These are phyloP conservation scores for Pleurotus ostreatus DNA, from an alignment of 768 basidiomycete genomes.

Conservation along the genomic window DNA sequence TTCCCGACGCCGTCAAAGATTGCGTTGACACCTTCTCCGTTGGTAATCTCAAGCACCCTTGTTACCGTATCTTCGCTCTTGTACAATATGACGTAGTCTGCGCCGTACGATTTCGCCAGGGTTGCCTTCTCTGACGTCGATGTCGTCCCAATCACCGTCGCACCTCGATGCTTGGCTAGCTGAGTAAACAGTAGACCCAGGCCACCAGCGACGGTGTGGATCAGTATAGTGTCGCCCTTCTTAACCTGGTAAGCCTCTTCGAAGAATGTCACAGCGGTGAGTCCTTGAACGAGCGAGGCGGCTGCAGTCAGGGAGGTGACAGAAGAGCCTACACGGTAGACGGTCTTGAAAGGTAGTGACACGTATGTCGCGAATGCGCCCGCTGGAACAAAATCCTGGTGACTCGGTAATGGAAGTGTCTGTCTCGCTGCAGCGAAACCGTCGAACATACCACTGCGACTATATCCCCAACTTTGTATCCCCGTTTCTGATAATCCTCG, in stretches of 20 bases:
- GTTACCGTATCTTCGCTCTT: conserved; percentile 69
- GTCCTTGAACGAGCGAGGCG: conserved; percentile 65
- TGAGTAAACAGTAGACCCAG: conserved; percentile 71
- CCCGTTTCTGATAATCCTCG: conserved; percentile 58
- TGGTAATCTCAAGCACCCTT: conserved; percentile 70
- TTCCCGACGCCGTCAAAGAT: conserved; percentile 97
- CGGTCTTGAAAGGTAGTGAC: conserved; percentile 57
- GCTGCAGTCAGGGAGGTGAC: conserved; percentile 59
- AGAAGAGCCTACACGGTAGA: conserved; percentile 55
- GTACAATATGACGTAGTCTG: conserved; percentile 85
- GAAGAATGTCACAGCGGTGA: conserved; percentile 75
- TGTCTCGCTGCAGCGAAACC: background rate
- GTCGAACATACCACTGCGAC: conserved; percentile 62
- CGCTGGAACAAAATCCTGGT: conserved; percentile 33
- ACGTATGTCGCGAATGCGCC: conserved; percentile 71
- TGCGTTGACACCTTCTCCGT: conserved; percentile 78
- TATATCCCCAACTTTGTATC: conserved; percentile 62
- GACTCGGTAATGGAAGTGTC: no score
- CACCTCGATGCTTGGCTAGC: conserved; percentile 68
- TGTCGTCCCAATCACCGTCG: conserved; percentile 89
- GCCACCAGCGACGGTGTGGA: conserved; percentile 92
- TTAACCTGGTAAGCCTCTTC: conserved; percentile 85
- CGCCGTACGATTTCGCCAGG: conserved; percentile 74
- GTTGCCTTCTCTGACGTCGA: conserved; percentile 82
- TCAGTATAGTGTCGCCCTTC: conserved; percentile 72